A percentile compares a stretch with the other conserved stretches of the same genome.
Evolutionary conservation across 805 yeast genomes (phyloP).

Genomic region (Kodamaea laetipori): DNA sequence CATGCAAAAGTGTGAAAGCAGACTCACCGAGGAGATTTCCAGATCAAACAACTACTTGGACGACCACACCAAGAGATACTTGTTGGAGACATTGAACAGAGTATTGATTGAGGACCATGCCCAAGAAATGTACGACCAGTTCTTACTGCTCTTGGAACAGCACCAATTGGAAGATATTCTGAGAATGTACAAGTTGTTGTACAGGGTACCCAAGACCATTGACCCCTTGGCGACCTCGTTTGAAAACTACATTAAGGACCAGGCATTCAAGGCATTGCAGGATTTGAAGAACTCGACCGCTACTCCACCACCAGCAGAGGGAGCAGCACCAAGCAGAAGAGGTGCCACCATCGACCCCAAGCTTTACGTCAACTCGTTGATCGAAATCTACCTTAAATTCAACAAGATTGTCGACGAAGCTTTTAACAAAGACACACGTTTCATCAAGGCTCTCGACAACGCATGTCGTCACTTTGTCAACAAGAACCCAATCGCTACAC

Average conservation of each 20-base stretch:
- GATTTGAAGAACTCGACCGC: constrained; percentile 45
- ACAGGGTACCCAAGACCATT: constrained; percentile 76
- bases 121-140: constrained; percentile 72
- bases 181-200: constrained; percentile 73
- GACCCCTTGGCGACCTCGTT: constrained; percentile 75
- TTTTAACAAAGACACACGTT: constrained; percentile 71
- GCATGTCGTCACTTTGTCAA: constrained; percentile 88
- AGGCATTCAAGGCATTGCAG: constrained; percentile 53
- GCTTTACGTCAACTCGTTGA: constrained; percentile 73
- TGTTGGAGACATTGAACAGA: constrained; percentile 73
- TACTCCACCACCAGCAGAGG: constrained; percentile 16
- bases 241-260: constrained; percentile 65
- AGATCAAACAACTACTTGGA: constrained; percentile 80
- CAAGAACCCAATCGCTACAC: constrained; percentile 75
- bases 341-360: constrained; percentile 59
- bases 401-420: constrained; percentile 63
- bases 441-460: constrained; percentile 83
- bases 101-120: constrained; percentile 81
- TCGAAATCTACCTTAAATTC: constrained; percentile 69
- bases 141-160: constrained; percentile 71
- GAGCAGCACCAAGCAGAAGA: constrained; percentile 17
- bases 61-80: constrained; percentile 76
- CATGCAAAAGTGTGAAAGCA: constrained; percentile 78
- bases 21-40: constrained; percentile 81
- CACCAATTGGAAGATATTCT: constrained; percentile 71